Evolutionary conservation across 228 moss, liverwort and hornwort genomes (phyloP), one percentile per base, ranked within the genome.

Genomic region (Sphagnum fallax): DNA sequence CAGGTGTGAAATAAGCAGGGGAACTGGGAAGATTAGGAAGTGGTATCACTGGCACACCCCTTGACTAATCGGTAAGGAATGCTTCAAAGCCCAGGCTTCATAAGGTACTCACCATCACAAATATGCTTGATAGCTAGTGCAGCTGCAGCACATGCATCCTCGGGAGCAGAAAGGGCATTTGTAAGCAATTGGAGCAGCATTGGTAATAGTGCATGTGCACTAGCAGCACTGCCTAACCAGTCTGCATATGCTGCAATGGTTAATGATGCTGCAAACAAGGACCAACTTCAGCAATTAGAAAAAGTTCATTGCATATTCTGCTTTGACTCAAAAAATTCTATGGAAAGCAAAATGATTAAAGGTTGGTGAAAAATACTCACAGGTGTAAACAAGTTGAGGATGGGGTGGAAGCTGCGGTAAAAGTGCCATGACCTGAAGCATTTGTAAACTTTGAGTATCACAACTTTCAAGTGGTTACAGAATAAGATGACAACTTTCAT

Each of bases 121-220:
- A 98, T 77, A 84, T 98, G 97, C 83, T 93, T 98, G 67, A 98
- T 78, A 70, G 97, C 97, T 78, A 98, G 84, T 65, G 97, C 91
- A 58, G 91, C 93, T 52, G 97, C 97, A 75, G 93, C 91, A 82
- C 84, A 88, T 53, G 93, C 80, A 62, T 97, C 96, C 61, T 93
- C 93, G 11, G 89, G 91, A 59, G 83, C 82, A 81, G 78, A 79
- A 14, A 98, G 79, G 61, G 88, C 85, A 73, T 58, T 84, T 50
- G 85, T 87, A 15, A 98, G 85, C 11, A 98, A 79, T 70, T 82
- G 85, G 71, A 98, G 74, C 14, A 98, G 74, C 65, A 76, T 79
- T 47, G 97, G 91, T 75, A 98, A 74, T 57, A 98, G 77, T 13
- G 75, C 61, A 53, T 82, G 82, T 64, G 93, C 82, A 79, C 68